Evolutionary conservation across 257 asterid species (phyloP), one percentile per base, ranked within the genome.

Genomic region (Fraxinus anomala): DNA sequence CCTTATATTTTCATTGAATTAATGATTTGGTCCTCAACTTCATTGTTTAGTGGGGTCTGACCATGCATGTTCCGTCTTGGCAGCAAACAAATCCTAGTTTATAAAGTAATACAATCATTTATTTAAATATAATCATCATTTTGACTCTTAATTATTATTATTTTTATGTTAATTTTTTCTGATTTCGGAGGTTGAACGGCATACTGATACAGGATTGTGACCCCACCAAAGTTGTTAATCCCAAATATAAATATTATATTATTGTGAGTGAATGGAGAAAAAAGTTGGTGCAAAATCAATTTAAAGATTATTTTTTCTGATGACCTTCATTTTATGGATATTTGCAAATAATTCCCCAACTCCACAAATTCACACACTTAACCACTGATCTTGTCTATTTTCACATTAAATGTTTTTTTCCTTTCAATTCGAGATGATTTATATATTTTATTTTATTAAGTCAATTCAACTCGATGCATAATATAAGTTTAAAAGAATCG

Each of bases 11-110:
- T 71, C 77, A 40, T 13, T 69, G 21, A 47, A 81, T 70, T 77
- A 47, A 77, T 77, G 68, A 77, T 77, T 83, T 78, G 77, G 79
- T 74, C 76, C 76, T 37, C 39, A 79, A 79, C 76, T 82, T 82
- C 73, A 68, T 49, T 72, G 81, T 21, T n/a, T n/a, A 4, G 81
- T 75, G 87, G 85, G 87, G 77, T 79, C 83, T 16, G 17, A 0
- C 30, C 33, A 24, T 76, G 84, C 30, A 28, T 2, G 33, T 81
- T 74, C 30, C 71, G 21, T 67, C 44, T 69, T 33, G 75, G 79
- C 74, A 40, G 71, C 77, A 49, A 77, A 40, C 68, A 44, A 67
- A 73, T 70, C 76, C 36, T 47, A 77, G 47, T 81, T 42, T 40
- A 40, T 40, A 40, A 37, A 37, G 40, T 6, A 7, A 37, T 40